These are phyloP conservation scores for Flaveria floridana DNA, from an alignment of 140 eudicot species.

Conservation along the genomic window DNA sequence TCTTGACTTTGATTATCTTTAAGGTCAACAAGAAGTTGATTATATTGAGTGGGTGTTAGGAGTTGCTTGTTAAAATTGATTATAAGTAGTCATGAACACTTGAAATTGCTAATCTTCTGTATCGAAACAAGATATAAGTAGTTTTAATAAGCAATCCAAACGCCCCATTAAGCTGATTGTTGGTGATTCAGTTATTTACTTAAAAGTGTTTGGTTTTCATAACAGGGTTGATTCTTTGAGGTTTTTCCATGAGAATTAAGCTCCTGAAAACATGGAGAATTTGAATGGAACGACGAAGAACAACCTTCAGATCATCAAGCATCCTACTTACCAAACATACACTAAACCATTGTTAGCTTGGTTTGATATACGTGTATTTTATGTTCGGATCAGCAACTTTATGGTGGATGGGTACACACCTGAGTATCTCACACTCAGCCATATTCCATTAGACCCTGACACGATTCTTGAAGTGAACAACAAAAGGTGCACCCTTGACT, in stretches of 20 bases:
- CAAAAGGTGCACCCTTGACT: constrained; percentile 59
- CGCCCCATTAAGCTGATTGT: not conserved
- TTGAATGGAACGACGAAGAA: constrained; percentile 35
- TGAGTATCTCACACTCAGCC: constrained; percentile 59
- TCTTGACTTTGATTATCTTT: not conserved
- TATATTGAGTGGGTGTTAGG: constrained; percentile 7
- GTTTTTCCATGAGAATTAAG: constrained; percentile 38
- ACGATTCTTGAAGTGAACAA: constrained; percentile 88
- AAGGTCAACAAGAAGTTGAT: not conserved
- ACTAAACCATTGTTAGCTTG: constrained; percentile 51
- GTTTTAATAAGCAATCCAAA: constrained; percentile 4
- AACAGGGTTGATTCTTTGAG: constrained; percentile 35
- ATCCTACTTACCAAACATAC: constrained; percentile 46
- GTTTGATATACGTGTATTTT: constrained; percentile 82
- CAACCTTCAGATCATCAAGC: constrained; percentile 56
- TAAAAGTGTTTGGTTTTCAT: constrained; percentile 9
- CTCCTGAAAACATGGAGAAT: constrained; percentile 31
- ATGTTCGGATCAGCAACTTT: constrained; percentile 72
- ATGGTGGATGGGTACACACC: constrained; percentile 65
- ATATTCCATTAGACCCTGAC: constrained; percentile 65
- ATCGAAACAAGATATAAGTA: not conserved
- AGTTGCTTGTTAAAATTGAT: not conserved
- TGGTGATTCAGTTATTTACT: not conserved
- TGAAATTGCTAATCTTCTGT: constrained; percentile 1
- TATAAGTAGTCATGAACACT: not conserved